Evolutionary conservation across 192 early-diverging fungal genomes (phyloP).

Genomic region (Geranomyces michiganensis): DNA sequence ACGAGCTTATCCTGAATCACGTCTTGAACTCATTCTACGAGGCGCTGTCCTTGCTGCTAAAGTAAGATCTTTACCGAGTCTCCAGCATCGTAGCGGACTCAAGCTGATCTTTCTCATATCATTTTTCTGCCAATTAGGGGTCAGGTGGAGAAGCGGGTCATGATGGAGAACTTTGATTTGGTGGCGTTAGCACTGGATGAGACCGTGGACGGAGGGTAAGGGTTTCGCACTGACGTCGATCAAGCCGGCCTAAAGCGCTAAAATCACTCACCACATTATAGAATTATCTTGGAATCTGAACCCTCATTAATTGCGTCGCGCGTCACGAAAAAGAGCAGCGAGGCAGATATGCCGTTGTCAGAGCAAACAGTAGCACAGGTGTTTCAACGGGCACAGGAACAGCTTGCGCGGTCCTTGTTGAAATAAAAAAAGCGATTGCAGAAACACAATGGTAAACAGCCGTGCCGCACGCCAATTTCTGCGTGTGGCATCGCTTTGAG

Average conservation of each 20-base stretch:
- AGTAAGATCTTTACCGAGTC: slow-evolving; percentile 48
- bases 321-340: slow-evolving; percentile 49
- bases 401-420: slow-evolving; percentile 47
- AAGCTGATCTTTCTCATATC: background rate
- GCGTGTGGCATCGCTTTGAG: too few species aligned
- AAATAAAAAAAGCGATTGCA: slow-evolving; percentile 31
- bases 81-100: background rate
- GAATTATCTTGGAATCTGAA: slow-evolving; percentile 54
- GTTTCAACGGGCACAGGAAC: slow-evolving; percentile 48
- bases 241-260: too few species aligned
- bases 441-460: background rate
- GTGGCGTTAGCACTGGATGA: slow-evolving; percentile 92
- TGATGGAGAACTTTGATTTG: slow-evolving; percentile 91
- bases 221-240: background rate
- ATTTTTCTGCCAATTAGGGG: slow-evolving; percentile 54
- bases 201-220: slow-evolving; percentile 89
- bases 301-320: slow-evolving; percentile 46
- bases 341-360: slow-evolving; percentile 38
- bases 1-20: slow-evolving; percentile 84
- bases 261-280: background rate
- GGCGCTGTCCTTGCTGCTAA: slow-evolving; percentile 80
- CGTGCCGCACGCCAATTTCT: too few species aligned
- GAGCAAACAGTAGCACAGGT: slow-evolving; percentile 56
- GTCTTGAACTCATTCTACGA: slow-evolving; percentile 84
- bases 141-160: slow-evolving; percentile 86